Conservation (phyloP, 2,329 filamentous ascomycete genomes). For the Cladophialophora bantiana region DNA sequence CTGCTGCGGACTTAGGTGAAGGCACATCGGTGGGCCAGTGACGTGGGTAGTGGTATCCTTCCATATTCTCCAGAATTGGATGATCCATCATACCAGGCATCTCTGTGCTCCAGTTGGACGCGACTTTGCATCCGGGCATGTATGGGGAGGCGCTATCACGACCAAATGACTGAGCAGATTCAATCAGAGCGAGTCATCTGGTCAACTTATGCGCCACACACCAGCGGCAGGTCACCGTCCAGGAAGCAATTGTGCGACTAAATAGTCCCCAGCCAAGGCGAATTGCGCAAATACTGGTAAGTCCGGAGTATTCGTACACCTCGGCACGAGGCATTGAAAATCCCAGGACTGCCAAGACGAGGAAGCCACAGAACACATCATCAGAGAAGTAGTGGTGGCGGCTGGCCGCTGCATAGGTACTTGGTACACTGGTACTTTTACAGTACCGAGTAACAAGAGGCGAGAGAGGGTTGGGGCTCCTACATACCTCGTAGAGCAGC, state of each 20-base stretch:
- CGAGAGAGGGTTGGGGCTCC: slow-evolving; percentile 10
- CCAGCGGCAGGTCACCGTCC: background rate
- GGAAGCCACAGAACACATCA: slow-evolving; percentile 17
- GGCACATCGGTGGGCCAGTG: background rate
- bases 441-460: no score
- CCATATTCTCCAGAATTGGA: background rate
- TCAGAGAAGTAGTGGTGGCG: slow-evolving; percentile 9
- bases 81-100: background rate
- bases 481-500: background rate
- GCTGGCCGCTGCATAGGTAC: background rate
- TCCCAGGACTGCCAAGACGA: background rate
- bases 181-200: slow-evolving; percentile 8
- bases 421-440: no score
- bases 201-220: slow-evolving; percentile 8
- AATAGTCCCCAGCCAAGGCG: slow-evolving; percentile 6
- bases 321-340: background rate
- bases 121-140: background rate
- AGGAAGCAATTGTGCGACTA: background rate
- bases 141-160: background rate
- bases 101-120: background rate
- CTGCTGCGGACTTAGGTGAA: slow-evolving; percentile 3
- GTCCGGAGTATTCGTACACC: background rate
- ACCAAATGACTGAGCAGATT: slow-evolving; percentile 1
- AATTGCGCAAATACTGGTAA: slow-evolving; percentile 1
- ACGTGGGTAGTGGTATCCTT: slow-evolving; percentile 1